Evolutionary conservation across 2,329 filamentous ascomycete species (phyloP).

Genomic region (Phialemonium atrogriseum): DNA sequence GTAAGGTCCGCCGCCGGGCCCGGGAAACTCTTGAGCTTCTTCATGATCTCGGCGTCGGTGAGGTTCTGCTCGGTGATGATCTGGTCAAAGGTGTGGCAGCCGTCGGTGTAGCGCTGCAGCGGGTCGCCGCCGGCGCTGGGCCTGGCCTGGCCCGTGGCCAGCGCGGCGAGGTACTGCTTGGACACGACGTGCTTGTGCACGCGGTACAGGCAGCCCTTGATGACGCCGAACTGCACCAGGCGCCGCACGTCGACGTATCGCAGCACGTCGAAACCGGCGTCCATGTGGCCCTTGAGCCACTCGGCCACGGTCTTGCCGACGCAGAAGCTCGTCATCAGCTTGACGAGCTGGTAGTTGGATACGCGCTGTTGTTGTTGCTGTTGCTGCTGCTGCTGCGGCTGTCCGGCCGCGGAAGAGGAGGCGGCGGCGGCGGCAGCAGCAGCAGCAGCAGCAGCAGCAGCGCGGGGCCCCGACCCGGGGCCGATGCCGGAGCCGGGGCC

Average conservation of each 20-base stretch:
- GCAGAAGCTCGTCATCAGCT: conserved; percentile 77
- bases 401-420: conserved; percentile 6
- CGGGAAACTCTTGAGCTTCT: conserved; percentile 52
- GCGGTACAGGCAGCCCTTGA: conserved; percentile 89
- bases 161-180: conserved; percentile 48
- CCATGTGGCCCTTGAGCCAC: conserved; percentile 72
- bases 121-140: conserved; percentile 34
- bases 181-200: conserved; percentile 84
- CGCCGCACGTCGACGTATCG: conserved; percentile 78
- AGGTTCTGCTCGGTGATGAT: conserved; percentile 70
- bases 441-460: neutral
- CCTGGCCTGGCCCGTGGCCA: conserved; percentile 45
- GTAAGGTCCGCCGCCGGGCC: conserved; percentile 44
- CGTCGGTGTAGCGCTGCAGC: conserved; percentile 63
- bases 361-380: conserved; percentile 14
- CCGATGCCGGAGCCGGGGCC: conserved; percentile 4
- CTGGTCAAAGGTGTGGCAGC: conserved; percentile 70
- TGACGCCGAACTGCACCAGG: conserved; percentile 90
- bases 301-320: conserved; percentile 79
- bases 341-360: conserved; percentile 61
- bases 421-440: neutral
- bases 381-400: conserved; percentile 9
- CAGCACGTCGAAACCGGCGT: conserved; percentile 56
- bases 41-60: conserved; percentile 62
- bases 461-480: neutral